A percentile compares a stretch with the other conserved stretches of the same genome.
phyloP scores from a whole-genome alignment of 2,329 filamentous ascomycete genomes.

The Penicillium aurantiogriseum region DNA sequence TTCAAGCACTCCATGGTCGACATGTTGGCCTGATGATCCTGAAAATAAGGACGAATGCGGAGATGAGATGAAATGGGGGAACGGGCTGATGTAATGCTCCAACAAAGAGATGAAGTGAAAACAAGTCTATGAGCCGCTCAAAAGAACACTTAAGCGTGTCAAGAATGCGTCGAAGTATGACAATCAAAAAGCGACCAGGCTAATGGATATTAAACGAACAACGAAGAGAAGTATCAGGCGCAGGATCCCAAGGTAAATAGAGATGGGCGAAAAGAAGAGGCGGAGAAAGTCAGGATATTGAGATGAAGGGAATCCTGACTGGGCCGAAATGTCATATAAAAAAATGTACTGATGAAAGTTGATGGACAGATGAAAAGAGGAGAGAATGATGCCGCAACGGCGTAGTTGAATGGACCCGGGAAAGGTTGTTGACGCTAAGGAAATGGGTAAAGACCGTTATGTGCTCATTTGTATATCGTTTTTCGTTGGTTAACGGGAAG shows the following conservation, averaged over 20 bases:
- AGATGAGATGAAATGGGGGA: slow-evolving; percentile 9
- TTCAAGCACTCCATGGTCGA: slow-evolving; percentile 37
- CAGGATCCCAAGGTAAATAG: slow-evolving; percentile 22
- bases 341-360: slow-evolving; percentile 27
- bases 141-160: slow-evolving; percentile 19
- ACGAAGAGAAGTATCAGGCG: slow-evolving; percentile 27
- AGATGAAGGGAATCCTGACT: slow-evolving; percentile 4
- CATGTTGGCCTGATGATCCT: slow-evolving; percentile 20
- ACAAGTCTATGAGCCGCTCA: slow-evolving; percentile 28
- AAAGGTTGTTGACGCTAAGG: slow-evolving; percentile 32
- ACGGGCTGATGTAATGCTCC: slow-evolving; percentile 13
- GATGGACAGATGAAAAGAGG: slow-evolving; percentile 25
- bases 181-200: slow-evolving; percentile 31
- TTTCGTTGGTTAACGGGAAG: slow-evolving; percentile 22
- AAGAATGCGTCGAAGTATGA: slow-evolving; percentile 11
- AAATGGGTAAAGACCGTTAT: slow-evolving; percentile 42
- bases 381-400: slow-evolving; percentile 26
- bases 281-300: neutral
- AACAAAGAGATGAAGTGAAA: slow-evolving; percentile 14
- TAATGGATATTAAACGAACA: slow-evolving; percentile 28
- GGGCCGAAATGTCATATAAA: slow-evolving; percentile 17
- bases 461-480: slow-evolving; percentile 42
- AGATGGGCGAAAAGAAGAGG: slow-evolving; percentile 23
- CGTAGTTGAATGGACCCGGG: slow-evolving; percentile 29
- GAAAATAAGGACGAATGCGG: slow-evolving; percentile 13